Conservation (phyloP, 371 early-diverging fungal genomes). For the Mortierella sp. region DNA sequence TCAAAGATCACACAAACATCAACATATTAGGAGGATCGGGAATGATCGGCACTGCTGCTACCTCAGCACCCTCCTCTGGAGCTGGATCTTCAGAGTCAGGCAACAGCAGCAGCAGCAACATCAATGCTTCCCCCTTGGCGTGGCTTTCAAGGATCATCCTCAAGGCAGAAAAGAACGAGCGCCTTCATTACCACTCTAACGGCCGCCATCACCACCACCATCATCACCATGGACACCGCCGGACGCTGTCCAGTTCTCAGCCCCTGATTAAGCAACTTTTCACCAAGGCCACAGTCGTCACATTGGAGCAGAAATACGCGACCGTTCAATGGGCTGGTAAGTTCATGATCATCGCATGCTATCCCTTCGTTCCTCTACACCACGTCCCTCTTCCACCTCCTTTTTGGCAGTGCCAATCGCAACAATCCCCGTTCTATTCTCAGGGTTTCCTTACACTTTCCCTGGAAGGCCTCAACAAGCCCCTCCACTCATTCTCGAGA, state of each 20-base stretch:
- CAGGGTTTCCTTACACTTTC: not conserved
- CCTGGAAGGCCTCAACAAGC: not conserved
- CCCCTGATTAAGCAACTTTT: conserved; percentile 48
- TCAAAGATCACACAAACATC: not conserved
- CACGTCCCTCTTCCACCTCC: not conserved
- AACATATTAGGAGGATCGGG: not conserved
- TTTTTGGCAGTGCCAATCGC: not conserved
- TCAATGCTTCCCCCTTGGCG: conserved; percentile 27
- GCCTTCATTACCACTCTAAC: conserved; percentile 48
- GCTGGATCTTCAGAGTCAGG: not conserved
- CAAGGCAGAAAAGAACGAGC: conserved; percentile 44
- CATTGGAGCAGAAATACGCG: conserved; percentile 51
- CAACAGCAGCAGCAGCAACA: not conserved
- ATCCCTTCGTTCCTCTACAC: not conserved
- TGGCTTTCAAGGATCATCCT: conserved; percentile 49
- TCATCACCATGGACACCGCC: conserved; percentile 11
- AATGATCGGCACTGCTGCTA: not conserved
- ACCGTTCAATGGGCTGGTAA: conserved; percentile 56
- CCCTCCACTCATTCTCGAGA: not conserved
- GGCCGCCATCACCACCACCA: conserved; percentile 41
- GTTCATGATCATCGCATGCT: not conserved
- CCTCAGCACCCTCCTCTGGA: not conserved
- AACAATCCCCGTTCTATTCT: not conserved
- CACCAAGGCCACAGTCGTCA: conserved; percentile 53
- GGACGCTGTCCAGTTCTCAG: conserved; percentile 7